Percentiles rank a stretch among this genome's conserved stretches.
These are phyloP conservation scores for Tuber magnatum DNA, from an alignment of 495 filamentous ascomycete genomes.

Conservation along the genomic window DNA sequence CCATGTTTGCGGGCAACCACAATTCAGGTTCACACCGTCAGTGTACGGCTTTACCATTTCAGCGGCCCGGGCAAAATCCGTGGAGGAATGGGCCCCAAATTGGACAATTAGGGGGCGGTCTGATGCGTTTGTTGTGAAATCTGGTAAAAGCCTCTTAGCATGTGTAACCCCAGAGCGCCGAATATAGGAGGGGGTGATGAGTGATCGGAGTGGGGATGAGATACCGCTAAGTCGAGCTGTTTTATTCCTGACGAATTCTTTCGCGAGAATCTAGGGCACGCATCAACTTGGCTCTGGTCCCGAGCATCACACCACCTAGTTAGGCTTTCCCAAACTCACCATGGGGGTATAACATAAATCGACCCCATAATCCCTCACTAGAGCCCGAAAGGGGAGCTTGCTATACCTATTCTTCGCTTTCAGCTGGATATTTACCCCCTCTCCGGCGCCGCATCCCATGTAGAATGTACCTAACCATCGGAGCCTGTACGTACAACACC, in stretches of 20 bases:
- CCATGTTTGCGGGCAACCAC: constrained; percentile 64
- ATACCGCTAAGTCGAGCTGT: constrained; percentile 55
- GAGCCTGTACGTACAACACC: constrained; percentile 54
- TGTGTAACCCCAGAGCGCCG: neutral
- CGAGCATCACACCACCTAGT: neutral
- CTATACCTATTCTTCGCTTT: constrained; percentile 36
- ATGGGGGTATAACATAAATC: constrained; percentile 64
- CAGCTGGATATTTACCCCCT: neutral
- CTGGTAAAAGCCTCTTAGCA: constrained; percentile 25
- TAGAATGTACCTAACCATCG: constrained; percentile 58
- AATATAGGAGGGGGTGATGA: constrained; percentile 1
- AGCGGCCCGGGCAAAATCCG: constrained; percentile 55
- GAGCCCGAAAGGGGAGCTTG: constrained; percentile 57
- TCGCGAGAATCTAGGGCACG: constrained; percentile 51
- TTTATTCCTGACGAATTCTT: constrained; percentile 58
- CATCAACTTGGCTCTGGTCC: neutral
- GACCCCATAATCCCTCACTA: constrained; percentile 53
- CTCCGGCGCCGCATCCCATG: neutral
- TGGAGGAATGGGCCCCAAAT: constrained; percentile 52
- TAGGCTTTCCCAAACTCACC: constrained; percentile 36
- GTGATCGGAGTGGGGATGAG: neutral
- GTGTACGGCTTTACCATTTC: constrained; percentile 54
- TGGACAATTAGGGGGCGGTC: constrained; percentile 55
- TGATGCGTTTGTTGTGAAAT: constrained; percentile 43
- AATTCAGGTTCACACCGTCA: constrained; percentile 61